Evolutionary conservation across 495 filamentous ascomycete species (phyloP).

Genomic region (Ascodesmis nigricans): DNA sequence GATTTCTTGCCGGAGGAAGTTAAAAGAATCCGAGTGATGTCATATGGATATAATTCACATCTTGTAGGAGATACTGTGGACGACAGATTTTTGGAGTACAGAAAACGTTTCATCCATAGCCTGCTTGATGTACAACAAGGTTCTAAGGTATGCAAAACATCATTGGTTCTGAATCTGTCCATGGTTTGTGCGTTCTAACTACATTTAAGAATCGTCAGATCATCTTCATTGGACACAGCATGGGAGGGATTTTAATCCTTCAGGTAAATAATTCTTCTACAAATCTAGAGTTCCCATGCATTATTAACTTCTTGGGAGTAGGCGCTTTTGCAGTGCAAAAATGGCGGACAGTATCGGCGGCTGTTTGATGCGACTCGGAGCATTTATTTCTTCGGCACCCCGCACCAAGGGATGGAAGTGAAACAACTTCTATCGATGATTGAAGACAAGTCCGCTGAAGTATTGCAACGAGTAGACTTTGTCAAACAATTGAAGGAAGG

Average conservation of each 20-base stretch:
- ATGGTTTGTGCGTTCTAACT: neutral
- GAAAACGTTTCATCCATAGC: neutral
- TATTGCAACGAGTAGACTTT: conserved; percentile 1
- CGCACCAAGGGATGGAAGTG: conserved; percentile 11
- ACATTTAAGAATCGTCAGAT: conserved; percentile 19
- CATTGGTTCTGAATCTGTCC: too few relatives aligned
- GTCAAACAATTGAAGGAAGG: conserved; percentile 2
- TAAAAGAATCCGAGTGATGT: conserved; percentile 1
- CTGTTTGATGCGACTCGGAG: conserved; percentile 5
- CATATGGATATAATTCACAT: neutral
- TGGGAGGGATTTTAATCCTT: conserved; percentile 22
- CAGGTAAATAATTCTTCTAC: conserved; percentile 9
- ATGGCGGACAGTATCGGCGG: neutral
- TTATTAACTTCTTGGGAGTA: neutral
- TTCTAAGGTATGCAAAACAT: too few relatives aligned
- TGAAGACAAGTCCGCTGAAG: conserved; percentile 1
- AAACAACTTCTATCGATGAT: conserved; percentile 9
- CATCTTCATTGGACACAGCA: conserved; percentile 22
- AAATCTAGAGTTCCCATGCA: too few relatives aligned
- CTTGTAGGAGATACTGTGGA: conserved; percentile 1
- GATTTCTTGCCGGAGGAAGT: conserved; percentile 7
- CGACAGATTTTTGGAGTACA: neutral
- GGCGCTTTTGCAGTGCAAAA: neutral
- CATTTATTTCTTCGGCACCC: conserved; percentile 16
- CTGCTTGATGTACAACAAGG: too few relatives aligned